Evolutionary conservation across 2,329 filamentous ascomycete genomes (phyloP).

Genomic region (Stagonosporopsis rhizophila): DNA sequence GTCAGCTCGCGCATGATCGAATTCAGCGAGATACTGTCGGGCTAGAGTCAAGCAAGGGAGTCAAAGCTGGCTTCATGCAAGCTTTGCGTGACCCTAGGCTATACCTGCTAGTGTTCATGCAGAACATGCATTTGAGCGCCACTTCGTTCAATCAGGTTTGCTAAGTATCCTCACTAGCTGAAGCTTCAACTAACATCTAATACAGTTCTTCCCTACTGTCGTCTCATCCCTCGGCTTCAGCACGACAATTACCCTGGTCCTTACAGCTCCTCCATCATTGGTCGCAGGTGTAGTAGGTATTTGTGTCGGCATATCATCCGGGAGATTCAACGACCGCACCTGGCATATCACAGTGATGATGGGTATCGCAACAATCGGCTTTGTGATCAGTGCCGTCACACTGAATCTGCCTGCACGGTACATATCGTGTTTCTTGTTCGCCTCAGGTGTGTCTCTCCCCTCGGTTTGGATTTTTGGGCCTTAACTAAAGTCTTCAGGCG

Average conservation of each 20-base stretch:
- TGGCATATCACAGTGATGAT: conserved; percentile 52
- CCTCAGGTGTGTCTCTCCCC: conserved; percentile 20
- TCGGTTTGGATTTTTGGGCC: neutral
- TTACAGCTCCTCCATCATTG: conserved; percentile 49
- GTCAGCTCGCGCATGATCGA: conserved; percentile 42
- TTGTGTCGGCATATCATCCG: conserved; percentile 44
- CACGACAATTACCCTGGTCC: conserved; percentile 58
- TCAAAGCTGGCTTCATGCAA: conserved; percentile 58
- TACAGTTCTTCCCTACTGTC: conserved; percentile 55
- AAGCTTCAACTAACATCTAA: neutral
- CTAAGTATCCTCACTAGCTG: neutral
- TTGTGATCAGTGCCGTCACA: conserved; percentile 46
- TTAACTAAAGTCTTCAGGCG: conserved; percentile 14
- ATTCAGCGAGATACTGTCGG: conserved; percentile 58
- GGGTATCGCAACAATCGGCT: conserved; percentile 47
- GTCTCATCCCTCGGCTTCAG: conserved; percentile 60
- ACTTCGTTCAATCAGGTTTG: conserved; percentile 53
- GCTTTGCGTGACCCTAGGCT: conserved; percentile 59
- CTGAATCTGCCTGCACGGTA: conserved; percentile 47
- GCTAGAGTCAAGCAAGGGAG: conserved; percentile 52
- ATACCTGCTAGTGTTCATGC: conserved; percentile 63
- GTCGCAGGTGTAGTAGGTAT: conserved; percentile 39
- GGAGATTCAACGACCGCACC: conserved; percentile 50
- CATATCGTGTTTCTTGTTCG: conserved; percentile 38
- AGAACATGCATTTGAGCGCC: conserved; percentile 60